phyloP scores from a whole-genome alignment of 441 rosid species.

The Eruca vesicaria region DNA sequence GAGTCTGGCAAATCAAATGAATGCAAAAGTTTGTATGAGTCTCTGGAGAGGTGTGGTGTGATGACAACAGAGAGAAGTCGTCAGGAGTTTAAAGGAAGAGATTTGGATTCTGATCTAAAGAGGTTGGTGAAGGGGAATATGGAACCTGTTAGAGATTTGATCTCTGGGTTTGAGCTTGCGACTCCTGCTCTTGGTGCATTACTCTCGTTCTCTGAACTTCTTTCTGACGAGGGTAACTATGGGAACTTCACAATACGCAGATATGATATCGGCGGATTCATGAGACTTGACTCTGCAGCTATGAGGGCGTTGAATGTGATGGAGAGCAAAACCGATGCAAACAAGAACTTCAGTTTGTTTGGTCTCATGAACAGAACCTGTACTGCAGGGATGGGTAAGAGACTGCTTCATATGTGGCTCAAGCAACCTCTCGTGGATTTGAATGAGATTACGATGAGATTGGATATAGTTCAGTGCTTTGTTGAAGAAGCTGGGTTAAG shows the following conservation, averaged over 20 bases:
- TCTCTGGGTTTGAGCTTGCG: conserved; percentile 83
- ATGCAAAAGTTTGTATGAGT: conserved; percentile 59
- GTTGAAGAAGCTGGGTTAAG: conserved; percentile 91
- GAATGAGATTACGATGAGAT: conserved; percentile 65
- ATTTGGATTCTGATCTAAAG: conserved; percentile 84
- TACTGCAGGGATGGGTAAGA: conserved; percentile 97
- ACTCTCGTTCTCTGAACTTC: conserved; percentile 78
- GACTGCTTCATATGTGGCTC: conserved; percentile 94
- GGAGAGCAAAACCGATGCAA: conserved; percentile 96
- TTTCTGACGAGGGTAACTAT: conserved; percentile 79
- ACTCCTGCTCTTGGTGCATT: conserved; percentile 87
- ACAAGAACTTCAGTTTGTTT: conserved; percentile 93
- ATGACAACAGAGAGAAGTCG: conserved; percentile 92
- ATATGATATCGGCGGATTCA: conserved; percentile 72
- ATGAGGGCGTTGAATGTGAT: conserved; percentile 94
- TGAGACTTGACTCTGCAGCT: conserved; percentile 95
- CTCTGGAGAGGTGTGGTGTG: conserved; percentile 69
- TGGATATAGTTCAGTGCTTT: conserved; percentile 92
- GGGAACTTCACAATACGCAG: conserved; percentile 65
- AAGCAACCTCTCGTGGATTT: conserved; percentile 92
- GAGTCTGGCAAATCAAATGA: conserved; percentile 67
- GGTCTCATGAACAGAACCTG: conserved; percentile 99
- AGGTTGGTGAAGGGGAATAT: conserved; percentile 85
- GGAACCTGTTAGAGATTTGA: conserved; percentile 82
- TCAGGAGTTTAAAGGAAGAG: conserved; percentile 83